A percentile compares a stretch with the other conserved stretches of the same genome.
Evolutionary conservation across 2,329 filamentous ascomycete species (phyloP).

Genomic region (Didymella keratinophila): DNA sequence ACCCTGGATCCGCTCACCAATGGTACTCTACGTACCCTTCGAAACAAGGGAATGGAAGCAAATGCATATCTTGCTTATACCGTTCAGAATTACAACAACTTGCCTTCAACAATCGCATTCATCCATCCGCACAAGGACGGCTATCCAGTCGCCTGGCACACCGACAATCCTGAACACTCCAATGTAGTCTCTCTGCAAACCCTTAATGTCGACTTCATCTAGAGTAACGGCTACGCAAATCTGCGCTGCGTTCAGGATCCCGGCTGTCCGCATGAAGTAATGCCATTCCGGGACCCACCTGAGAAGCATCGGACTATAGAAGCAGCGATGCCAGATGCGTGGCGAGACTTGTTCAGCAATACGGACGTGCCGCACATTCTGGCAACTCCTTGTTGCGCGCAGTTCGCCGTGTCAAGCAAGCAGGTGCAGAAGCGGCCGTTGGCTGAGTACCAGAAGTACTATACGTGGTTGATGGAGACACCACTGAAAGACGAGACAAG

Average conservation of each 20-base stretch:
- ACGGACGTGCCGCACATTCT: constrained; percentile 51
- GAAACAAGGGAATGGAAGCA: constrained; percentile 35
- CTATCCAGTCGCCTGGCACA: constrained; percentile 16
- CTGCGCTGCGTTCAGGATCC: constrained; percentile 51
- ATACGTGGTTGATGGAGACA: constrained; percentile 38
- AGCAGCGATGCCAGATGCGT: constrained; percentile 45
- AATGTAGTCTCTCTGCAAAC: constrained; percentile 26
- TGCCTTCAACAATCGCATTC: constrained; percentile 35
- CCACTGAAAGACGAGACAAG: constrained; percentile 35
- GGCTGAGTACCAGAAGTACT: constrained; percentile 40
- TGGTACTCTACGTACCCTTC: constrained; percentile 26
- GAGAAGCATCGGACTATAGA: constrained; percentile 37
- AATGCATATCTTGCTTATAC: constrained; percentile 38
- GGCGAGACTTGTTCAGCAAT: constrained; percentile 54
- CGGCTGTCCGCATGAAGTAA: constrained; percentile 50
- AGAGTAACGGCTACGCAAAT: constrained; percentile 53
- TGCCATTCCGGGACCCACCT: constrained; percentile 42
- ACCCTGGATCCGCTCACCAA: constrained; percentile 29
- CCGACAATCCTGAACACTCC: constrained; percentile 8
- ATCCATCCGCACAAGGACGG: constrained; percentile 26
- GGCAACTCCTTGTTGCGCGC: constrained; percentile 55
- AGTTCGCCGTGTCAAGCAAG: constrained; percentile 47
- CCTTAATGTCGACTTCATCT: constrained; percentile 50
- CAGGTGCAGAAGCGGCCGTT: constrained; percentile 40
- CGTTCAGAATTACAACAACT: constrained; percentile 35